A percentile compares a stretch with the other conserved stretches of the same genome.
Evolutionary conservation across 371 early-diverging fungal genomes (phyloP).

Genomic region (Encephalitozoon cuniculi): DNA sequence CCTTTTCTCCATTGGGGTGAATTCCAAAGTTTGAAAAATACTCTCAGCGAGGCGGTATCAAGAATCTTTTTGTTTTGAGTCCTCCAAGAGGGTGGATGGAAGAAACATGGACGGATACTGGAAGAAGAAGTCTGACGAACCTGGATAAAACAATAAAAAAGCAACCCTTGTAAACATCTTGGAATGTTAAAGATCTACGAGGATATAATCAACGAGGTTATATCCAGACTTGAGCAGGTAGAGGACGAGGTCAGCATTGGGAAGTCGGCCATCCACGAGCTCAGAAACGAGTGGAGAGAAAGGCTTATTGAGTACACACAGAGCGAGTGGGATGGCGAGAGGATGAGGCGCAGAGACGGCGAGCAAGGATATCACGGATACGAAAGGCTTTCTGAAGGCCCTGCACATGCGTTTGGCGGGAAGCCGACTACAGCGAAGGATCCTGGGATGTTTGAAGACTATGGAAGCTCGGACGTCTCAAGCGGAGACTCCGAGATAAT

Average conservation of each 20-base stretch:
- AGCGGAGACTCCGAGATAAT: constrained; percentile 21
- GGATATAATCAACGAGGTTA: constrained; percentile 49
- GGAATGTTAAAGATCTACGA: constrained; percentile 55
- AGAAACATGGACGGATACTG: not conserved
- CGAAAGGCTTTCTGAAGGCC: not conserved
- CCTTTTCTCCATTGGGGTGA: not conserved
- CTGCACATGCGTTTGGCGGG: not conserved
- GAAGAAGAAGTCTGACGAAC: no score
- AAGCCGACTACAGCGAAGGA: not conserved
- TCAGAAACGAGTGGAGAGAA: constrained; percentile 50
- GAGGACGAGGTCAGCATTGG: constrained; percentile 26
- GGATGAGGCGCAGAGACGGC: not conserved
- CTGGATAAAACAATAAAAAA: constrained; percentile 13
- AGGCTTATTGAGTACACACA: constrained; percentile 47
- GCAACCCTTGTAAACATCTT: constrained; percentile 20
- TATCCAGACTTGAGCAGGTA: constrained; percentile 37
- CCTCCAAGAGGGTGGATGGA: not conserved
- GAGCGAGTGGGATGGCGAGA: not conserved
- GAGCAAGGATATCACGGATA: not conserved
- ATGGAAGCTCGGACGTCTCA: not conserved
- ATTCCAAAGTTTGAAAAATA: not conserved
- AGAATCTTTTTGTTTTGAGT: not conserved
- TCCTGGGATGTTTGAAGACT: not conserved
- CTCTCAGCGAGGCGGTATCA: not conserved
- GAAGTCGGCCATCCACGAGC: constrained; percentile 38